These are phyloP conservation scores for Talaromyces sp. DNA, from an alignment of 2,329 filamentous ascomycete genomes.

Conservation along the genomic window DNA sequence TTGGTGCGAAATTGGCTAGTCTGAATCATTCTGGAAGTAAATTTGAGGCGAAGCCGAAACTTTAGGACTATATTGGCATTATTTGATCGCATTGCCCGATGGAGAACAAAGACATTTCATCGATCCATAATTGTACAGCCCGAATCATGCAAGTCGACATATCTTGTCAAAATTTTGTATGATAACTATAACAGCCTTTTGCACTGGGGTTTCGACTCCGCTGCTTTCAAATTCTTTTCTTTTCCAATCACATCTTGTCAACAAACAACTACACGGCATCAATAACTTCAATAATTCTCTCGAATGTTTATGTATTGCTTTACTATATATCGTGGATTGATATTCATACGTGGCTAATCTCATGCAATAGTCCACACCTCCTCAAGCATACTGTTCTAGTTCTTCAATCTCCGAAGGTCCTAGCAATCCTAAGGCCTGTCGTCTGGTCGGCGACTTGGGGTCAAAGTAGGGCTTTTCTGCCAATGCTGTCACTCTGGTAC, in stretches of 20 bases:
- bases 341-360: not conserved
- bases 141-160: not conserved
- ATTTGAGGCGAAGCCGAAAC: not conserved
- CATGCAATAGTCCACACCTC: not conserved
- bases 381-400: slow-evolving; percentile 23
- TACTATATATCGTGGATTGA: not conserved
- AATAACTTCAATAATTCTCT: not conserved
- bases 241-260: not conserved
- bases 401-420: slow-evolving; percentile 50
- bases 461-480: slow-evolving; percentile 71
- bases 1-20: not conserved
- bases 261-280: not conserved
- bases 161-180: not conserved
- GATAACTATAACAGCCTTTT: not conserved
- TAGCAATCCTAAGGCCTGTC: slow-evolving; percentile 63
- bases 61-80: not conserved
- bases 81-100: not conserved
- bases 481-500: slow-evolving; percentile 67
- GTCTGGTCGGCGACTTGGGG: slow-evolving; percentile 60
- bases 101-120: not conserved
- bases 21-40: not conserved
- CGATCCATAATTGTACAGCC: not conserved
- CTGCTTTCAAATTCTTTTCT: not conserved
- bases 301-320: not conserved
- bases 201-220: not conserved